Base-by-base conservation (phyloP, 169 alveolate species). In the Plasmodium knowlesi region DNA sequence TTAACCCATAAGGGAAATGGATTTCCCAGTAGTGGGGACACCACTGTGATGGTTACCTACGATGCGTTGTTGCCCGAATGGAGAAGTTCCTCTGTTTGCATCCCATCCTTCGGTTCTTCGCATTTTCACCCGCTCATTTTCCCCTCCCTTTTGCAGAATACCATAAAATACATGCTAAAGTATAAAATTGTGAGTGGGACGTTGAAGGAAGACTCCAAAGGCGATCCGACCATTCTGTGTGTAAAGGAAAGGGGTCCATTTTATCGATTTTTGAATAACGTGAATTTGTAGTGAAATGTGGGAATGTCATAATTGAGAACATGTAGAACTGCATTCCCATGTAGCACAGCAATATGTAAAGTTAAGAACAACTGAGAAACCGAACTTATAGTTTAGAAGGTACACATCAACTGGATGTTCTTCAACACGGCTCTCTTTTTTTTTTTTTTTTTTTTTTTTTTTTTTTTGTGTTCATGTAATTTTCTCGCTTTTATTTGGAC, bases 131-230 rank as follows among this genome's bases (percentile, higher is more conserved):
- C 43, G 70, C 46, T 61, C 73, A 46, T 67, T 30, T 25, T 83
- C 28, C 72, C 39, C 72, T 3, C 8, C 74, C 74, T n/a, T 16
- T 16, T 28, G 28, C 61, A 85, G 93, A 85, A 74, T 32, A 85
- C 93, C 37, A 73, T 85, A 12, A 73, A 85, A 53, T 85, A 85
- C 78, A 85, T 85, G 93, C 67, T 85, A 12, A 85, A 85, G 67
- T 74, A 85, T 37, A 85, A 85, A 85, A 53, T 85, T 30, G 30
- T 85, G 12, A 72, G 93, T 32, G 93, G 83, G n/a, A 85, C 53
- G 10, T n/a, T 73, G 37, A 85, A 73, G 72, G 28, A 39, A 3
- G 84, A 54, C 34, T 25, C 10, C 4, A 85, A 30, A 5, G 84
- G 57, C 25, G 93, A 85, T 14, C 37, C 67, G 10, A 73, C 16